Evolutionary conservation across 1,284 basidiomycete species (phyloP).

Genomic region (Thecaphora frezii): DNA sequence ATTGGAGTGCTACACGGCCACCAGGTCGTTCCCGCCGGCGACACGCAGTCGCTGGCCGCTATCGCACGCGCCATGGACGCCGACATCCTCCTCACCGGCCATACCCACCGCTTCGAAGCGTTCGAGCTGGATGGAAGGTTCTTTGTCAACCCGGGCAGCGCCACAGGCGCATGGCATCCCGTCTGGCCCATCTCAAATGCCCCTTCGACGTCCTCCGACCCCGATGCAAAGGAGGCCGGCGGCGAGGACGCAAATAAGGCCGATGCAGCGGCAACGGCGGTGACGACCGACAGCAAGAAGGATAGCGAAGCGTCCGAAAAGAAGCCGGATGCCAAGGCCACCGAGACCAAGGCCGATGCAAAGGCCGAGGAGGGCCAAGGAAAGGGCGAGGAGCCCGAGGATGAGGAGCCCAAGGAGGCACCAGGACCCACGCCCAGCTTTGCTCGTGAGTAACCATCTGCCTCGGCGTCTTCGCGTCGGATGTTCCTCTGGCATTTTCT

Average conservation of each 20-base stretch:
- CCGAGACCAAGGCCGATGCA: conserved; percentile 4
- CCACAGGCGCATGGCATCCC: conserved; percentile 81
- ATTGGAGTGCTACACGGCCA: conserved; percentile 94
- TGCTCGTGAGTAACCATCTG: conserved; percentile 31
- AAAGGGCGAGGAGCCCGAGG: conserved; percentile 8
- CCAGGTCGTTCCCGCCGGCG: conserved; percentile 88
- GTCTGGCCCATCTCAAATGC: conserved; percentile 62
- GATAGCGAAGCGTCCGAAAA: conserved; percentile 13
- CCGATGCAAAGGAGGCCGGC: conserved; percentile 13
- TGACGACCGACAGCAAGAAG: conserved; percentile 16
- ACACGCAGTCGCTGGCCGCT: conserved; percentile 81
- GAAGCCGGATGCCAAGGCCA: conserved; percentile 5
- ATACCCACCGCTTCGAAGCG: conserved; percentile 95
- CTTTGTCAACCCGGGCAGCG: conserved; percentile 94
- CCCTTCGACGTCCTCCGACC: conserved; percentile 14
- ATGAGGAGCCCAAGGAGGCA: conserved; percentile 30
- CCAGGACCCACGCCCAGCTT: conserved; percentile 43
- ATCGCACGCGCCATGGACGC: conserved; percentile 92
- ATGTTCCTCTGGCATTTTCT: neutral
- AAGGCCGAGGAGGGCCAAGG: neutral
- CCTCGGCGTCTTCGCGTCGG: neutral
- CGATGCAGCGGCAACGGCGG: conserved; percentile 14
- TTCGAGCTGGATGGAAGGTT: conserved; percentile 87
- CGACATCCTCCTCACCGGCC: conserved; percentile 88
- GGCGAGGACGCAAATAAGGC: conserved; percentile 10